These are phyloP conservation scores for Sporothrix schenckii DNA, from an alignment of 2,329 filamentous ascomycete genomes.

Conservation along the genomic window DNA sequence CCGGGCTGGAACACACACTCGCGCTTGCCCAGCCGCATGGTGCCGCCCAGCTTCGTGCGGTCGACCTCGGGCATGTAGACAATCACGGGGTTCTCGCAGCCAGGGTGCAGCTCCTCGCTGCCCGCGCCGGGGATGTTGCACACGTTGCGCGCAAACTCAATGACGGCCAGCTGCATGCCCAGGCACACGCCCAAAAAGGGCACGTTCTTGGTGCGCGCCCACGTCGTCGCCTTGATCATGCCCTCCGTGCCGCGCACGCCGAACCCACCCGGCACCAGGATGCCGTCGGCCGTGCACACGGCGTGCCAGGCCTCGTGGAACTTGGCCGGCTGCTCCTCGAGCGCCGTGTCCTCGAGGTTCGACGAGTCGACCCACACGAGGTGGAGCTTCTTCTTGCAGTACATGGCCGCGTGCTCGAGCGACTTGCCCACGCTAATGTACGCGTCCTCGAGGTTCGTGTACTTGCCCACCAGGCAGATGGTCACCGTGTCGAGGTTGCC, in stretches of 20 bases:
- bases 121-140: constrained; percentile 63
- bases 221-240: constrained; percentile 86
- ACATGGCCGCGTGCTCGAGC: constrained; percentile 90
- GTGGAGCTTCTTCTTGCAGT: constrained; percentile 75
- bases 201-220: constrained; percentile 77
- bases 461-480: constrained; percentile 92
- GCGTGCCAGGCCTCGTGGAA: constrained; percentile 87
- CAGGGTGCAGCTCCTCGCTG: constrained; percentile 59
- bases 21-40: constrained; percentile 75
- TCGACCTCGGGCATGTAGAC: constrained; percentile 84
- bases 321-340: constrained; percentile 64
- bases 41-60: constrained; percentile 70
- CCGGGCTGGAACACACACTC: constrained; percentile 69
- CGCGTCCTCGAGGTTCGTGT: constrained; percentile 79
- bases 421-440: constrained; percentile 79
- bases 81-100: constrained; percentile 70
- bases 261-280: constrained; percentile 76
- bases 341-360: constrained; percentile 71
- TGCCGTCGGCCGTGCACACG: constrained; percentile 68
- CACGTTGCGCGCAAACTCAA: constrained; percentile 81
- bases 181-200: constrained; percentile 90
- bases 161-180: constrained; percentile 89
- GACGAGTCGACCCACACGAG: constrained; percentile 84
- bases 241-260: constrained; percentile 81
- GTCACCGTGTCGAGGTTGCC: constrained; percentile 67